Base-by-base conservation (phyloP, 1,139 yeast genomes). In the Blastobotrys ciferrii region DNA sequence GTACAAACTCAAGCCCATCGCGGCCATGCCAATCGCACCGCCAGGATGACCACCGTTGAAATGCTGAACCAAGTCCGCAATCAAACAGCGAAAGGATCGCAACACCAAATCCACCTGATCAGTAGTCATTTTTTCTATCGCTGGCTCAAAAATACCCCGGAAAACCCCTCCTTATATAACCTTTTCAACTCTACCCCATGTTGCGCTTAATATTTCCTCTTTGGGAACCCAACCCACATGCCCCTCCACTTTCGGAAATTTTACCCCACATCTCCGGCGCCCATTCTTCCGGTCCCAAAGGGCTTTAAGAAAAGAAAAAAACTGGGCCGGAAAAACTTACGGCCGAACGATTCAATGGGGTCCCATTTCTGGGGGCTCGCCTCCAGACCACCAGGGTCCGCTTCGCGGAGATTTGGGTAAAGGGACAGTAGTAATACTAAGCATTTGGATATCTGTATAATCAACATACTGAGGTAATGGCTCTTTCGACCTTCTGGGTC, bases 11-110 rank as follows among this genome's bases (percentile, higher is more conserved):
- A 65, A 49, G 35, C 70, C 73, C 32, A 69, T 64, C 28, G 73
- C 70, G 4, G 71, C 72, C 73, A 69, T 68, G n/a, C 68, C 73
- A 63, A 69, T 65, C 31, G 73, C 71, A 20, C 68, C 63, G 40
- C 72, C 71, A 9, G 70, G 70, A 48, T 68, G 71, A 23, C 74
- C 74, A 17, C 55, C 54, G 35, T 52, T 52, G 37, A 51, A 32
- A 23, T 50, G 56, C n/a, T 45, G 39, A 31, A 41, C 40, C 18
- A 50, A 49, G 31, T 50, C 53, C 5, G 46, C 31, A 12, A 49
- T 43, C 14, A 50, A 46, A 17, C 38, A 33, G 18, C 38, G 38
- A 19, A 33, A 33, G 20, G 18, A n/a, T 19, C 15, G 12, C 20
- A 33, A 33, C 4, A 17, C 38, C 12, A 33, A 9, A 17, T 33